These are phyloP conservation scores for Cryptococcus sp. DNA, from an alignment of 1,284 basidiomycete genomes.

Conservation along the genomic window DNA sequence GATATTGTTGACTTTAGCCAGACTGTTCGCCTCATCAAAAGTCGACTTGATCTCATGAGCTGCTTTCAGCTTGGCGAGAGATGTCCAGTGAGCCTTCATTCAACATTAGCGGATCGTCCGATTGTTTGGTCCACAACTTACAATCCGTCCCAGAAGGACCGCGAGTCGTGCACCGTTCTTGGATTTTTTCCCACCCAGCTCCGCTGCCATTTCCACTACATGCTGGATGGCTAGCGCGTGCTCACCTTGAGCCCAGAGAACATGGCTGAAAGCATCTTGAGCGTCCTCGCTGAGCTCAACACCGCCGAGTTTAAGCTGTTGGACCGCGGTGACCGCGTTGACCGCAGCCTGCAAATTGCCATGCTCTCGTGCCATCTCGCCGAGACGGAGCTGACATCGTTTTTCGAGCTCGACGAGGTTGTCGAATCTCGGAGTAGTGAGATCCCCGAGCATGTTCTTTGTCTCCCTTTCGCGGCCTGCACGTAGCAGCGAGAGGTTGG, in stretches of 20 bases:
- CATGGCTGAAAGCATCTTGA: slow-evolving; percentile 74
- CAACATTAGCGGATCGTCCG: neutral
- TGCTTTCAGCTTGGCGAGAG: slow-evolving; percentile 79
- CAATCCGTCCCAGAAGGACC: slow-evolving; percentile 58
- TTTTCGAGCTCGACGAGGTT: slow-evolving; percentile 67
- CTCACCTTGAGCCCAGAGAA: slow-evolving; percentile 86
- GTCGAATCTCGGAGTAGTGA: slow-evolving; percentile 62
- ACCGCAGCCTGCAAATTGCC: slow-evolving; percentile 77
- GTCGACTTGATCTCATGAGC: slow-evolving; percentile 73
- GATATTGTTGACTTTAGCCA: slow-evolving; percentile 14
- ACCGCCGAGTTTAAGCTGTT: slow-evolving; percentile 59
- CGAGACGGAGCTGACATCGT: slow-evolving; percentile 69
- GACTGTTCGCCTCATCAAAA: slow-evolving; percentile 57
- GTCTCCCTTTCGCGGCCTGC: slow-evolving; percentile 65
- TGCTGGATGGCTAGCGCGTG: slow-evolving; percentile 79
- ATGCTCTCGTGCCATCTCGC: slow-evolving; percentile 70
- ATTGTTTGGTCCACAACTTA: slow-evolving; percentile 46
- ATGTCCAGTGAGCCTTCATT: slow-evolving; percentile 80
- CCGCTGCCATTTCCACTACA: slow-evolving; percentile 57
- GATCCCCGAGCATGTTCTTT: slow-evolving; percentile 61
- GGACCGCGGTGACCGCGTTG: slow-evolving; percentile 78
- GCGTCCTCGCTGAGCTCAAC: slow-evolving; percentile 54
- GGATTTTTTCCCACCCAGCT: slow-evolving; percentile 15
- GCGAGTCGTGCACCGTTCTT: slow-evolving; percentile 18
- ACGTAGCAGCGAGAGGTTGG: slow-evolving; percentile 77